Evolutionary conservation across 306 rosid species (phyloP), one percentile per base, ranked within the genome.

Genomic region (Trifolium pratense): DNA sequence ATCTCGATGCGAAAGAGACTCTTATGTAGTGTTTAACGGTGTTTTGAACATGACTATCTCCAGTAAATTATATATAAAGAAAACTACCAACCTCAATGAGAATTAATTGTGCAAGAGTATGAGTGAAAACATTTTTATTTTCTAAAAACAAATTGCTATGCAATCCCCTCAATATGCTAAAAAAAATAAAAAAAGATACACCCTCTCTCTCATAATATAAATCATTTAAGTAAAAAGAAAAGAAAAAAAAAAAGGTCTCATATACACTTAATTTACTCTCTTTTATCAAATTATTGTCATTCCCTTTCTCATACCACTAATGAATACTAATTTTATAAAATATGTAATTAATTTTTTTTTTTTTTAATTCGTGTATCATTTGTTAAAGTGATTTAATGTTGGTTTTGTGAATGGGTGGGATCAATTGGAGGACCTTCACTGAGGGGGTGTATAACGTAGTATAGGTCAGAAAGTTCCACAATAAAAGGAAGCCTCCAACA

Each of bases 391-490:
- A 45, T 45, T 45, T 39, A 29, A 29, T 26, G 4, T 26, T 26
- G 31, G 31, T 26, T 26, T 3, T 26, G 4, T 48, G 20, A 48
- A 48, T 48, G 55, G 3, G 2, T 48, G 55, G 21, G 17, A 25
- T 60, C 26, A 15, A 63, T 11, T 69, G 5, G 42, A 58, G 39
- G 75, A 69, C 1, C 34, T 63, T 53, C 20, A 49, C 29, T 21
- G 11, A 13, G 23, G 42, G 26, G 51, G 15, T 18, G 48, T 68
- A 43, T 10, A 65, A 21, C 55, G 2, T 13, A 65, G 4, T 5
- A 1, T 56, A 10, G 67, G 36, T 80, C 70, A 49, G 59, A 25
- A 3, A 65, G 68, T 53, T 45, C 17, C 78, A 56, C 16, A 61
- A 66, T 43, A 63, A 36, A 72, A 66, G 66, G 55, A 66, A 72